A percentile compares a stretch with the other conserved stretches of the same genome.
Conservation (phyloP, 495 filamentous ascomycete genomes). For the Parachaetomium inaequale region DNA sequence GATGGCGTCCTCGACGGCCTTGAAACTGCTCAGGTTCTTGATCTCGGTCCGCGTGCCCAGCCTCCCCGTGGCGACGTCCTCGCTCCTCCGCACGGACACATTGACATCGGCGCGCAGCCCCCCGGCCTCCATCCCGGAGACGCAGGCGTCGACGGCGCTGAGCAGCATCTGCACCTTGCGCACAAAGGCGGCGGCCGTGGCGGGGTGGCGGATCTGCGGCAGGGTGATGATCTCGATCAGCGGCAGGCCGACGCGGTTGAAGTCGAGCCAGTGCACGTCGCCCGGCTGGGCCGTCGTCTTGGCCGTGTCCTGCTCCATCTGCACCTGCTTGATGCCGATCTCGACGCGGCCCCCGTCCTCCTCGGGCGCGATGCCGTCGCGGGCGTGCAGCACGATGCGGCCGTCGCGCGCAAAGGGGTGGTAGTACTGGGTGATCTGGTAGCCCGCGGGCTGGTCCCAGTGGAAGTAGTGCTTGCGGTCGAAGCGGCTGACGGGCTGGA, state of each 20-base stretch:
- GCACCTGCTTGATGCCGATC: slow-evolving; percentile 85
- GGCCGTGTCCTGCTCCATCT: slow-evolving; percentile 96
- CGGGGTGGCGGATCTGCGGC: slow-evolving; percentile 77
- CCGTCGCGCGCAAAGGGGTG: slow-evolving; percentile 82
- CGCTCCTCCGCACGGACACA: slow-evolving; percentile 67
- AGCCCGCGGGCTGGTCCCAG: slow-evolving; percentile 92
- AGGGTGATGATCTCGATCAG: slow-evolving; percentile 93
- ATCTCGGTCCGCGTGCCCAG: slow-evolving; percentile 93
- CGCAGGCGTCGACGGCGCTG: slow-evolving; percentile 75
- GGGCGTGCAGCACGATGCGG: slow-evolving; percentile 59
- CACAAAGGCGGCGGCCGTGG: slow-evolving; percentile 81
- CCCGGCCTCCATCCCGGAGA: slow-evolving; percentile 87
- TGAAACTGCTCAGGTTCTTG: slow-evolving; percentile 94
- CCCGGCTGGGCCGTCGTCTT: slow-evolving; percentile 80
- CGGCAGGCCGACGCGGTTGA: slow-evolving; percentile 88
- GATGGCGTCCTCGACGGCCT: slow-evolving; percentile 90
- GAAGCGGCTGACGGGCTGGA: slow-evolving; percentile 73
- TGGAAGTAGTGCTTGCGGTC: slow-evolving; percentile 99
- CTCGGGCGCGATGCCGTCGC: slow-evolving; percentile 76
- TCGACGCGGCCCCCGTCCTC: slow-evolving; percentile 62
- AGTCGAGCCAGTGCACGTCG: slow-evolving; percentile 75
- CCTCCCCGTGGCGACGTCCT: slow-evolving; percentile 39
- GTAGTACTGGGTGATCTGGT: slow-evolving; percentile 97
- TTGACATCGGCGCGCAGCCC: slow-evolving; percentile 94
- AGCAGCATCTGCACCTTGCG: slow-evolving; percentile 83